Evolutionary conservation across 208 protist genomes (phyloP).

Genomic region (Lotmaria passim): DNA sequence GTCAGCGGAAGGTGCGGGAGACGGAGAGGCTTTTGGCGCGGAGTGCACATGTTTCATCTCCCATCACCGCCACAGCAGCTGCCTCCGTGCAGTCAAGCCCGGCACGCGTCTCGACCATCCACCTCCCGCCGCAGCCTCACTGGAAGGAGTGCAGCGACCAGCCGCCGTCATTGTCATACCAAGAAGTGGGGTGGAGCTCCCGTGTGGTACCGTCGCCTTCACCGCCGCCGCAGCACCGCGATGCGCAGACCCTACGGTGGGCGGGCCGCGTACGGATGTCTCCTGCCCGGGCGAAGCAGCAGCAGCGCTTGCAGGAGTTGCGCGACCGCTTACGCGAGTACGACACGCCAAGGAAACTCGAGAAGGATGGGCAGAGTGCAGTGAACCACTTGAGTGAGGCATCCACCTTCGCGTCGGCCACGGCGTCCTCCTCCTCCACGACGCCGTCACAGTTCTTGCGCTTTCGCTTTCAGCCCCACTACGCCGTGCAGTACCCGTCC

Average conservation of each 20-base stretch:
- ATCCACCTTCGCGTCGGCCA: background rate
- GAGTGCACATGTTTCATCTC: background rate
- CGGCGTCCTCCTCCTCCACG: background rate
- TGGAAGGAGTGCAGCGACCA: background rate
- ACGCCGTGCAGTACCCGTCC: background rate
- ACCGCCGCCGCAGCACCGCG: background rate
- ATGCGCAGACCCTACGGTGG: background rate
- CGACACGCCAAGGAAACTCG: background rate
- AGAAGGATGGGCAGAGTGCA: background rate
- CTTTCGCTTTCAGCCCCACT: background rate
- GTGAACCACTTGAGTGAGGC: background rate
- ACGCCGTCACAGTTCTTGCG: background rate
- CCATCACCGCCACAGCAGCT: too few species aligned
- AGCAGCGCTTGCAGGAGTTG: constrained; percentile 26
- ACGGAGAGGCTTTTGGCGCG: constrained; percentile 56
- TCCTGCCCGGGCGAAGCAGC: constrained; percentile 7
- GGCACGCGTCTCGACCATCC: background rate
- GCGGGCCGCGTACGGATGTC: background rate
- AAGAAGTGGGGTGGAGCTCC: background rate
- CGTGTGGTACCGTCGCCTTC: background rate
- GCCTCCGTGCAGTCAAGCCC: background rate
- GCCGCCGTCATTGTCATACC: background rate
- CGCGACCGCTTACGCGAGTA: constrained; percentile 22
- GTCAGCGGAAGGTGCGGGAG: constrained; percentile 71
- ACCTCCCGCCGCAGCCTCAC: background rate